Evolutionary conservation across 1,284 basidiomycete species (phyloP), one percentile per base, ranked within the genome.

Genomic region (Caloboletus firmus): DNA sequence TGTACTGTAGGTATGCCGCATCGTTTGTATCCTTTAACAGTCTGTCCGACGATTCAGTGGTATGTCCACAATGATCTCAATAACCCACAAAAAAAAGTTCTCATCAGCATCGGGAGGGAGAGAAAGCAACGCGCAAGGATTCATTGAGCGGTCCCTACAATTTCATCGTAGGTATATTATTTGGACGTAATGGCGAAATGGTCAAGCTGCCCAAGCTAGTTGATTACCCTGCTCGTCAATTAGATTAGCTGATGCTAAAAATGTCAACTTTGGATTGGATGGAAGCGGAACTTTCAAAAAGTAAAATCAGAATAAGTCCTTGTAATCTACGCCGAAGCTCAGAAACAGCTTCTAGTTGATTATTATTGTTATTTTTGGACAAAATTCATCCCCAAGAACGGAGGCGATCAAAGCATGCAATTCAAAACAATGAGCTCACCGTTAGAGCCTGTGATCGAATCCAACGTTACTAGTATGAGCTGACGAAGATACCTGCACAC

Each of bases 281-380:
- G 24, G 24, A 24, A 46, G 18, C 7, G n/a, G 12, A 26, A 39
- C 4, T 42, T 17, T n/a, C n/a, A n/a, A 20, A 18, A 36, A 18
- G 18, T 13, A 4, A 28, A 26, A 45, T 69, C 63, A 68, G 67
- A 55, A 51, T 8, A 22, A 6, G 35, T 45, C 37, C 51, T 59
- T 75, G 57, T 72, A 81, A 82, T 86, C 85, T 80, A 76, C 52
- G 81, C 81, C 76, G 66, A 76, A 77, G 80, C 83, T 88, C 80
- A 85, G 81, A 70, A 88, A 88, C 86, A 88, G 86, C 85, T 87
- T 88, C 86, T 88, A 88, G 86, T 88, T 87, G 85, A 86, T 85
- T 74, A 70, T 24, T 24, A 86, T 85, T 74, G 70, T 24, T 24
- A 74, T 74, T 75, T 76, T 70, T 59, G 15, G 13, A 40, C 15